A percentile compares a stretch with the other conserved stretches of the same genome.
phyloP scores from a whole-genome alignment of 371 early-diverging fungal genomes.

The Actinomortierella wolfii region DNA sequence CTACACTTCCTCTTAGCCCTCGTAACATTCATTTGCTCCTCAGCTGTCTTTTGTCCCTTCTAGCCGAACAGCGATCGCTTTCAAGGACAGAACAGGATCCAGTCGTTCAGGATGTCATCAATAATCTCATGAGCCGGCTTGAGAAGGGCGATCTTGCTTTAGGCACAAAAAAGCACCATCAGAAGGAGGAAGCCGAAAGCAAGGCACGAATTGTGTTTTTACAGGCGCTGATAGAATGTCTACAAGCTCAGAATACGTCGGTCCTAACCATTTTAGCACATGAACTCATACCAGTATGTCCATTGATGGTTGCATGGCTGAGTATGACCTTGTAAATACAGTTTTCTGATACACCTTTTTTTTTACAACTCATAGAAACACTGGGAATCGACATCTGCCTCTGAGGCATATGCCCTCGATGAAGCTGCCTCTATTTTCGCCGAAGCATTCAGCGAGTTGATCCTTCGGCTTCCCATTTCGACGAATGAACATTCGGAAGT shows the following conservation, averaged over 20 bases:
- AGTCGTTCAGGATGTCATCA: conserved; percentile 2
- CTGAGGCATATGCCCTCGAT: conserved; percentile 23
- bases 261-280: conserved; percentile 17
- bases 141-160: conserved; percentile 33
- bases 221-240: conserved; percentile 23
- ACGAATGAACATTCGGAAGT: conserved; percentile 13
- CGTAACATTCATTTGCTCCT: conserved; percentile 27
- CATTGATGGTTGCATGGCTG: not conserved
- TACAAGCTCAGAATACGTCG: conserved; percentile 14
- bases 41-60: conserved; percentile 9
- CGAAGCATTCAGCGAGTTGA: conserved; percentile 21
- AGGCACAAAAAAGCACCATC: conserved; percentile 4
- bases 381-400: conserved; percentile 30
- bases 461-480: conserved; percentile 12
- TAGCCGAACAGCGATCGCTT: conserved; percentile 14
- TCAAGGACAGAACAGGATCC: conserved; percentile 15
- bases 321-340: not conserved
- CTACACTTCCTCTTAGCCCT: conserved; percentile 20
- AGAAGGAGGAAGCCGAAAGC: conserved; percentile 8
- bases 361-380: conserved; percentile 11
- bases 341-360: not conserved
- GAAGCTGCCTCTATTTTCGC: conserved; percentile 18
- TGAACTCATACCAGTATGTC: conserved; percentile 35
- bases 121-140: conserved; percentile 18
- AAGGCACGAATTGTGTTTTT: conserved; percentile 22